phyloP scores from a whole-genome alignment of 139 green algal species.

The Closterium sp. region DNA sequence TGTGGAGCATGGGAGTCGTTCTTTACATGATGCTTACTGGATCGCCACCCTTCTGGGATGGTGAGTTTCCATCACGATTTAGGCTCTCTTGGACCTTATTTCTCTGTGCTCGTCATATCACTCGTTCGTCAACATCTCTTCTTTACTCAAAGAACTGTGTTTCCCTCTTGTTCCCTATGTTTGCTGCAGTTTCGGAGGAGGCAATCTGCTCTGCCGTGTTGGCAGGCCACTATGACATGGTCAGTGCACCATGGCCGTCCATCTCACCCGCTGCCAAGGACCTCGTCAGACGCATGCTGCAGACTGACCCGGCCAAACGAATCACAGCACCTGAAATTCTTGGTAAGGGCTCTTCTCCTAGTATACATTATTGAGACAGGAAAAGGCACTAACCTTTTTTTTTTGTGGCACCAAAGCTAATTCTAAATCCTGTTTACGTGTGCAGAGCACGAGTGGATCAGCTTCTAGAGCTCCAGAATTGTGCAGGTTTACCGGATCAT shows the following conservation, averaged over 20 bases:
- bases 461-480: neutral
- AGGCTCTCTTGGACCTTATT: too few relatives aligned
- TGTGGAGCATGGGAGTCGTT: constrained; percentile 97
- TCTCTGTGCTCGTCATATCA: neutral
- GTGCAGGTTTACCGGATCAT: too few relatives aligned
- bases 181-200: neutral
- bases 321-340: neutral
- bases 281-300: constrained; percentile 56
- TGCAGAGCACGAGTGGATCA: neutral
- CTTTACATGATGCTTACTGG: constrained; percentile 97
- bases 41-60: constrained; percentile 76
- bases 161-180: neutral
- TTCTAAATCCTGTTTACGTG: neutral
- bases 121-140: neutral
- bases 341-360: neutral
- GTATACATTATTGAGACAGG: too few relatives aligned
- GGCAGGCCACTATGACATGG: neutral
- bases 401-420: neutral
- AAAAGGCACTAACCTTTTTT: too few relatives aligned
- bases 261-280: constrained; percentile 62
- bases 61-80: neutral
- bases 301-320: neutral
- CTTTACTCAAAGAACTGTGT: neutral
- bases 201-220: neutral
- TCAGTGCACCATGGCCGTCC: constrained; percentile 57